These are phyloP conservation scores for Ganoderma sinense DNA, from an alignment of 1,284 basidiomycete species.

Conservation along the genomic window DNA sequence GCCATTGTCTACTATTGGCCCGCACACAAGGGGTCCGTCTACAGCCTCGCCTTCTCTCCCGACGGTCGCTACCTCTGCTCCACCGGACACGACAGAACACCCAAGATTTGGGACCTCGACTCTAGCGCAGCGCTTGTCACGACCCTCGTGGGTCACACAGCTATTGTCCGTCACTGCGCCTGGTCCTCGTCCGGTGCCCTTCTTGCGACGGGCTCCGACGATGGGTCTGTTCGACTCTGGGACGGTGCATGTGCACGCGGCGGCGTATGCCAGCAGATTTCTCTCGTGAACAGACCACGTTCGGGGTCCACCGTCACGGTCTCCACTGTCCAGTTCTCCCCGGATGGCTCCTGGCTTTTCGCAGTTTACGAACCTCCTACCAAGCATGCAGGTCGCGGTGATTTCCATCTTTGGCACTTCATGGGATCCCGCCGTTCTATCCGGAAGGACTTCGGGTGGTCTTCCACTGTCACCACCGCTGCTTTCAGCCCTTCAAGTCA, in stretches of 20 bases:
- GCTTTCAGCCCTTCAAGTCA: background rate
- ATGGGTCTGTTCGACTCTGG: background rate
- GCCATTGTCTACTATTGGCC: background rate
- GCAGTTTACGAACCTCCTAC: background rate
- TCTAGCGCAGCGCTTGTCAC: background rate
- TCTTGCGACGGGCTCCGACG: background rate
- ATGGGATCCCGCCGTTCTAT: background rate
- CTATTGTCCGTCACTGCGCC: background rate
- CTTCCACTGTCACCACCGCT: background rate
- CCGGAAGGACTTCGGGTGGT: background rate
- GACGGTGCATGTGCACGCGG: background rate
- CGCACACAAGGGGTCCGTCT: background rate
- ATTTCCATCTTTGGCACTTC: background rate
- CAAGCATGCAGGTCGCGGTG: background rate
- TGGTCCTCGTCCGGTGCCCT: background rate
- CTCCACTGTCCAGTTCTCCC: background rate
- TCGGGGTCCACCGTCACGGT: background rate
- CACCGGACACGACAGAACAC: constrained; percentile 8
- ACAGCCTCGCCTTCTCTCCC: background rate
- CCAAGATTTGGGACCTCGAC: background rate
- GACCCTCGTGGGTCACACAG: background rate
- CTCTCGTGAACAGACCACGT: background rate
- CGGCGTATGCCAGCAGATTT: background rate
- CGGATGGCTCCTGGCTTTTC: background rate
- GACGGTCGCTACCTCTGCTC: background rate